Percentiles rank a stretch among this genome's conserved stretches.
Evolutionary conservation across 2,329 filamentous ascomycete species (phyloP).

Genomic region (Fusarium verticillioides): DNA sequence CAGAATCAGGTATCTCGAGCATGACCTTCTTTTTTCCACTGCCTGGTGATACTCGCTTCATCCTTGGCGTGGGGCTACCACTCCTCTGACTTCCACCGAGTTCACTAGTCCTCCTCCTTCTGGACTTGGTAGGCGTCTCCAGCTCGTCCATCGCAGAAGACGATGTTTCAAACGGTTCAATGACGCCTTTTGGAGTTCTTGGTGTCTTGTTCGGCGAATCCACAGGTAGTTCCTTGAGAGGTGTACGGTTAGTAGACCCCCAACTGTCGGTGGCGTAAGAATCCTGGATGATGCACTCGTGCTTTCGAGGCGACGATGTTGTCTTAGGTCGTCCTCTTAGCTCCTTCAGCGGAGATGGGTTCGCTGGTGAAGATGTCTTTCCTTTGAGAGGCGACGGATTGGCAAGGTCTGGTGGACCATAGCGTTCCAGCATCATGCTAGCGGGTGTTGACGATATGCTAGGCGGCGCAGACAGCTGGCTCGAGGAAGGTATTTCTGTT

Average conservation of each 20-base stretch:
- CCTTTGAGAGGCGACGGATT: conserved; percentile 54
- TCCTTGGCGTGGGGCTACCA: conserved; percentile 35
- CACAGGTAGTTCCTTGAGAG: conserved; percentile 28
- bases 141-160: conserved; percentile 40
- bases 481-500: conserved; percentile 59
- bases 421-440: conserved; percentile 54
- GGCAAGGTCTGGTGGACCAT: conserved; percentile 48
- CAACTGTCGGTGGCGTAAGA: conserved; percentile 56
- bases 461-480: conserved; percentile 51
- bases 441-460: conserved; percentile 54
- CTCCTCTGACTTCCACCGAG: conserved; percentile 30
- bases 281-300: conserved; percentile 56
- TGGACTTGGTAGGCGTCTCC: conserved; percentile 40
- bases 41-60: conserved; percentile 34
- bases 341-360: conserved; percentile 37
- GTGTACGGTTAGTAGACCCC: conserved; percentile 41
- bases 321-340: conserved; percentile 38
- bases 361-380: conserved; percentile 45
- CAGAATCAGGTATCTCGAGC: conserved; percentile 62
- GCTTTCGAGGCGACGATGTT: conserved; percentile 26
- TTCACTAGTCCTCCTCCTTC: conserved; percentile 36
- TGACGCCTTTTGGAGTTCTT: conserved; percentile 10
- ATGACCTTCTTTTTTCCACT: conserved; percentile 30
- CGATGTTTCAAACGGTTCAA: conserved; percentile 34
- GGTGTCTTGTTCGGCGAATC: conserved; percentile 27